Conservation (phyloP, 2,329 filamentous ascomycete species). For the Microsporum ferrugineum region DNA sequence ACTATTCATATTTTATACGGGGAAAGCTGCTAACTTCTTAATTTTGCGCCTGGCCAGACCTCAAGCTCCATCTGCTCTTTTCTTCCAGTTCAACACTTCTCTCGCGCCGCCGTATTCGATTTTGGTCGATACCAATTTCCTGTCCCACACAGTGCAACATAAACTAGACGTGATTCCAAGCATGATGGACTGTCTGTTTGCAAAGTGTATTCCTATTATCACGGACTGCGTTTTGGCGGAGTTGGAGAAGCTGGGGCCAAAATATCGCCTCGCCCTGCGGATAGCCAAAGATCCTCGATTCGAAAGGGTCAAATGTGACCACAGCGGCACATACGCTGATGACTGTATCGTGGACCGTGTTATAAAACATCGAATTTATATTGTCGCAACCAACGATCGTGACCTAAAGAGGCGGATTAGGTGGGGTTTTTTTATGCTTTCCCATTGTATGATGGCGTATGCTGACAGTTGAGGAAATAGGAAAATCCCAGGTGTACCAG, state of each 20-base stretch:
- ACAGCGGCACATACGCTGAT: conserved; percentile 80
- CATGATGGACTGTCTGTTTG: conserved; percentile 90
- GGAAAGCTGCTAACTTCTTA: conserved; percentile 9
- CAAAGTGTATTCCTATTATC: conserved; percentile 80
- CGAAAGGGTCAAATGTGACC: conserved; percentile 74
- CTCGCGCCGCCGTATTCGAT: conserved; percentile 73
- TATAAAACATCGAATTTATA: conserved; percentile 63
- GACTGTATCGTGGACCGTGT: conserved; percentile 70
- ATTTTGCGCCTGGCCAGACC: conserved; percentile 38
- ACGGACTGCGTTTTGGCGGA: conserved; percentile 75
- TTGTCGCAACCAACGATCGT: conserved; percentile 59
- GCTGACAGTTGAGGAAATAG: conserved; percentile 1
- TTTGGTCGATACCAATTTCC: conserved; percentile 80
- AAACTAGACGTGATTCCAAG: conserved; percentile 80
- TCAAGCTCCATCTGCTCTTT: conserved; percentile 70
- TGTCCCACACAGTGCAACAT: conserved; percentile 78
- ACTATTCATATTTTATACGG: not conserved
- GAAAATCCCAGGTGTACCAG: conserved; percentile 61
- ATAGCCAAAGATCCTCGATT: conserved; percentile 86
- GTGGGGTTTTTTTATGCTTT: conserved; percentile 7
- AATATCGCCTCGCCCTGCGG: conserved; percentile 73
- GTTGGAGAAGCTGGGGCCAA: conserved; percentile 76
- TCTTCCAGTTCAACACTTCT: conserved; percentile 80
- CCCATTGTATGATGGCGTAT: not conserved
- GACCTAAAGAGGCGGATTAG: conserved; percentile 72